Base-by-base conservation (phyloP, 2,329 filamentous ascomycete genomes). In the Aspergillus sp. region DNA sequence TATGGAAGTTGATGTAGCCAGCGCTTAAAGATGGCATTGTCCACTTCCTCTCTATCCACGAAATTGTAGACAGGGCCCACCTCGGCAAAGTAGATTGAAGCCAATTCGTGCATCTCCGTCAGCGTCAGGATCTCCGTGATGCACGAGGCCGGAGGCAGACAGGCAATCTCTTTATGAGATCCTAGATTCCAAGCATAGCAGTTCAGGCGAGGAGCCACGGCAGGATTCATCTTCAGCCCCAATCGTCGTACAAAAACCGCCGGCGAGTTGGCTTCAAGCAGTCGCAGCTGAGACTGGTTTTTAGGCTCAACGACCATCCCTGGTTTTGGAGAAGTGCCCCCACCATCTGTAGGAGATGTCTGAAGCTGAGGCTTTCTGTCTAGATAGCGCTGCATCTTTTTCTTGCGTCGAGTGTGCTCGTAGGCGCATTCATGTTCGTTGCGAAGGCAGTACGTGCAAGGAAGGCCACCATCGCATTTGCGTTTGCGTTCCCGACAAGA, bases 41-140 rank as follows among this genome's bases (percentile, higher is more conserved):
- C 31, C 9, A 53, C 34, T 6, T 27, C 33, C 3, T 40, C 38
- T 8, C 35, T 40, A 27, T 47, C 42, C 5, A 53, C 39, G 8
- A 53, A 49, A 6, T 43, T 35, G 31, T 53, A 51, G 10, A 53
- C 44, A 2, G 50, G 50, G 1, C 44, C 37, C 2, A 53, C 27
- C 7, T 49, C 38, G 1, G 26, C 30, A 5, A 46, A 43, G 27
- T 46, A 51, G 1, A 37, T 38, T 1, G 30, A 33, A 4, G 40
- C 41, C 32, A 47, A 31, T 1, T 27, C 12, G 12, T 33, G 26
- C 42, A 44, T 40, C 7, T 39, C 12, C 0, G 27, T 37, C n/a
- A 30, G 27, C 10, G 37, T 27, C 27, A 48, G 5, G 6, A 48
- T 42, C 30, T 42, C 43, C 6, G 34, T 41, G 9, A 50, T 44